Base-by-base conservation (phyloP, 495 filamentous ascomycete genomes). In the Penicillium malachiteum region DNA sequence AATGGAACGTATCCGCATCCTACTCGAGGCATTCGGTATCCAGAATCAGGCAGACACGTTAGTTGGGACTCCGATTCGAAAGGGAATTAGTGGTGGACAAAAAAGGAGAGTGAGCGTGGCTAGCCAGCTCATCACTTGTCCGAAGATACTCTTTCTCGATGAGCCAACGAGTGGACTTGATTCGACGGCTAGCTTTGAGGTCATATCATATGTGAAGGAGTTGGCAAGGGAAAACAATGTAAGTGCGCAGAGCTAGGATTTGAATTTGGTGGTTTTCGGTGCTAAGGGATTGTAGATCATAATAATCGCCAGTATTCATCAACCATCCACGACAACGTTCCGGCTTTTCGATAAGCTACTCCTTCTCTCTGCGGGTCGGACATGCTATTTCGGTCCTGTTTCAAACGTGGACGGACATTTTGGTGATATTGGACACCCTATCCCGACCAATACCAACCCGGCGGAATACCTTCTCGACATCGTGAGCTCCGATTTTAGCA, bases 101-200 rank as follows among this genome's bases (percentile, higher is more conserved):
- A 92, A 92, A 71, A 74, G 88, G 7, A 76, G 90, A 10, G 71
- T 90, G n/a, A 87, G 87, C 55, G 84, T 92, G 7, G 89, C 89
- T 1, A 85, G 85, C 54, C 89, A 90, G 68, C 73, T 95, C 37
- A 87, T 95, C 60, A 92, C 89, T 9, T 80, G 76, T 49, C 90
- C 90, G 0, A 87, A 86, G 70, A 85, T 95, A 12, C 57, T 94
- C 54, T 92, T 94, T 58, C 60, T 94, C 47, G 90, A 94, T 65
- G 90, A 92, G 65, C 90, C 89, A 7, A 94, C 89, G 0, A 88
- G 84, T 51, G 90, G 90, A 12, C 68, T 94, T 33, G 90, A 94
- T 66, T 89, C 86, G 5, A 78, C 81, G 3, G 84, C 85, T 0
- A 85, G 81, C 50, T 87, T 69, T 52, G 87, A 90, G 55, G 85